phyloP scores from a whole-genome alignment of 2,329 filamentous ascomycete genomes.

The Purpureocillium lavendulum region DNA sequence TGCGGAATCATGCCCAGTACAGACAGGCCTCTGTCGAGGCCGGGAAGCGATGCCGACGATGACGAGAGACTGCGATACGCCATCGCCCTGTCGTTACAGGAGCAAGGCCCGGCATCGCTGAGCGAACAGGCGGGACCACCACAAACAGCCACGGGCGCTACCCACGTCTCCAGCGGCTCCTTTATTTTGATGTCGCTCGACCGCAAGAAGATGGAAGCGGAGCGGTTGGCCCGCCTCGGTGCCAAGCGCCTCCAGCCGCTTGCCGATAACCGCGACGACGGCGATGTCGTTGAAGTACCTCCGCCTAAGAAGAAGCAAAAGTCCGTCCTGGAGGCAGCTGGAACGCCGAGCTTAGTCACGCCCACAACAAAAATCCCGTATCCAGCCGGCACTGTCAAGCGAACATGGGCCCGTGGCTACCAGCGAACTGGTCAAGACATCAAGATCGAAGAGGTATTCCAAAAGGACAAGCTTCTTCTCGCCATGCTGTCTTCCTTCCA shows the following conservation, averaged over 20 bases:
- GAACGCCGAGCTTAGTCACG: background rate
- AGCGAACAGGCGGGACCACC: background rate
- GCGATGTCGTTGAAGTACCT: conserved; percentile 19
- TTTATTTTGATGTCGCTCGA: conserved; percentile 50
- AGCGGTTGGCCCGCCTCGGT: conserved; percentile 64
- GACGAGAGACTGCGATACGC: conserved; percentile 53
- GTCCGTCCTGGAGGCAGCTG: conserved; percentile 1
- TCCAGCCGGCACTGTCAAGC: conserved; percentile 61
- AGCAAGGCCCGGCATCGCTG: conserved; percentile 9
- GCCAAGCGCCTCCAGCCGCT: conserved; percentile 35
- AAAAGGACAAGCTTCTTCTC: conserved; percentile 61
- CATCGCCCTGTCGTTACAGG: conserved; percentile 48
- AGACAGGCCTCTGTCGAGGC: too few species aligned
- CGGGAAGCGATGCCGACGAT: conserved; percentile 33
- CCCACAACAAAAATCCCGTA: conserved; percentile 25
- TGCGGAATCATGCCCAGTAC: too few species aligned
- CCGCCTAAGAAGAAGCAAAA: conserved; percentile 14
- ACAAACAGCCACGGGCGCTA: background rate
- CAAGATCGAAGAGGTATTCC: conserved; percentile 78
- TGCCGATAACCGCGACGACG: conserved; percentile 15
- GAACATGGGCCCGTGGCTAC: conserved; percentile 65
- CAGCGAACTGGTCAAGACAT: conserved; percentile 62
- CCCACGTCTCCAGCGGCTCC: too few species aligned
- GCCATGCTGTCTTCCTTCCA: conserved; percentile 82
- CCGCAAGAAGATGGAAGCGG: conserved; percentile 77